These are phyloP conservation scores for Collybia sordida DNA, from an alignment of 768 basidiomycete genomes.

Conservation along the genomic window DNA sequence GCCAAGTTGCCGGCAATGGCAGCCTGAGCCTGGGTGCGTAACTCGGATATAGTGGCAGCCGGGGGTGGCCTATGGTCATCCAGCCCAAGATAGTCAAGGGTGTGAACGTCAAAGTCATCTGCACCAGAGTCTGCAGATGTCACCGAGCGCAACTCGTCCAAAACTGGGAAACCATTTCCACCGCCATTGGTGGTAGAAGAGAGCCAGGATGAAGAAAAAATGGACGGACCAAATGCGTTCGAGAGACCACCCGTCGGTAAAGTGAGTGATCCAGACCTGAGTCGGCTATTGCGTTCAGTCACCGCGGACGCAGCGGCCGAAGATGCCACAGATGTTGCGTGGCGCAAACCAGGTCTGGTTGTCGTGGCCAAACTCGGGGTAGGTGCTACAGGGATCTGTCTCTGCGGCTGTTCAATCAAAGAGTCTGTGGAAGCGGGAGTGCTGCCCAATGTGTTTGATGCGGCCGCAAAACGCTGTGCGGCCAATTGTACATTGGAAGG, in stretches of 20 bases:
- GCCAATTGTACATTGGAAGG: slow-evolving; percentile 93
- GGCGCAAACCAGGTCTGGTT: slow-evolving; percentile 68
- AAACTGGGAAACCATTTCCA: slow-evolving; percentile 57
- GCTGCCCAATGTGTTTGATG: slow-evolving; percentile 55
- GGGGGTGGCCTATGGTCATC: slow-evolving; percentile 79
- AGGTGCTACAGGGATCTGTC: slow-evolving; percentile 45
- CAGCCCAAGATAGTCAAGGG: slow-evolving; percentile 94
- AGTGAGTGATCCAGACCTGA: slow-evolving; percentile 91
- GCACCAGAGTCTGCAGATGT: slow-evolving; percentile 76
- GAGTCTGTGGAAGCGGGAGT: slow-evolving; percentile 42
- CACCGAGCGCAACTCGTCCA: slow-evolving; percentile 82
- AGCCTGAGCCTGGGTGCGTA: slow-evolving; percentile 87
- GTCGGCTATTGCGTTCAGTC: slow-evolving; percentile 74
- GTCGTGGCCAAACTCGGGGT: slow-evolving; percentile 36
- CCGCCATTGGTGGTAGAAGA: slow-evolving; percentile 51
- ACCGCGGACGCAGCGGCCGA: slow-evolving; percentile 49
- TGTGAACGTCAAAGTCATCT: slow-evolving; percentile 91
- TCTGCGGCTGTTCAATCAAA: slow-evolving; percentile 49
- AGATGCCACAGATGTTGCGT: slow-evolving; percentile 69
- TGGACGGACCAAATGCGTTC: slow-evolving; percentile 83
- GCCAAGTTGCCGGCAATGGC: slow-evolving; percentile 84
- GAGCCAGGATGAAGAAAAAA: slow-evolving; percentile 92
- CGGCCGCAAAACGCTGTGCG: slow-evolving; percentile 76
- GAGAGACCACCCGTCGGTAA: slow-evolving; percentile 74
- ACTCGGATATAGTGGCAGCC: slow-evolving; percentile 85